Conservation (phyloP, 2,329 filamentous ascomycete genomes). For the Fusarium nodosum region DNA sequence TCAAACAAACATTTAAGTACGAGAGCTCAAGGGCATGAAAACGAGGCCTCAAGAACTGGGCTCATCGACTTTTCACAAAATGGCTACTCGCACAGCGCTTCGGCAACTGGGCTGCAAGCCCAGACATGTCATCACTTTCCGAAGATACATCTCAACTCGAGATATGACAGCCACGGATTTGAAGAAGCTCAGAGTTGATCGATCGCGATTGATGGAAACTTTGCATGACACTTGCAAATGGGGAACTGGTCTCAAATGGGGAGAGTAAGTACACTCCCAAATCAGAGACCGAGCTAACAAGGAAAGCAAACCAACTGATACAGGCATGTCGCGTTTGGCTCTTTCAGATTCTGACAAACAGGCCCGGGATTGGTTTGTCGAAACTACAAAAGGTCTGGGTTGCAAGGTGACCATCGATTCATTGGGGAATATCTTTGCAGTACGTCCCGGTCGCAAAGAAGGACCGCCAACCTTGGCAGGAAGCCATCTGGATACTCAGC, state of each 20-base stretch:
- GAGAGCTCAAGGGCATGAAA: not conserved
- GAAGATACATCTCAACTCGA: slow-evolving; percentile 37
- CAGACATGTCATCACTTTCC: not conserved
- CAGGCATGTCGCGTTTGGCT: slow-evolving; percentile 81
- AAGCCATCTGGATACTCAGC: slow-evolving; percentile 77
- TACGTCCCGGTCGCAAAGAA: slow-evolving; percentile 72
- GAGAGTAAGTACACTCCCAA: slow-evolving; percentile 20
- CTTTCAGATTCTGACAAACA: slow-evolving; percentile 79
- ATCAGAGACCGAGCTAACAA: not conserved
- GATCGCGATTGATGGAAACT: slow-evolving; percentile 42
- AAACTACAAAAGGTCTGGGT: slow-evolving; percentile 72
- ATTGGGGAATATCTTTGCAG: slow-evolving; percentile 86
- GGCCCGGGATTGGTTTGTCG: slow-evolving; percentile 81
- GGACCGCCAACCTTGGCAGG: slow-evolving; percentile 76
- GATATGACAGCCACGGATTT: slow-evolving; percentile 41
- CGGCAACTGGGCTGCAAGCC: not conserved
- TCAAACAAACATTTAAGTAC: not conserved
- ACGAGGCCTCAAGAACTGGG: fast-evolving
- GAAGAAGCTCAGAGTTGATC: slow-evolving; percentile 40
- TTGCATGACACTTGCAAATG: slow-evolving; percentile 44
- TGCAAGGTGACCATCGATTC: slow-evolving; percentile 77
- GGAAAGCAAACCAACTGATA: slow-evolving; percentile 62
- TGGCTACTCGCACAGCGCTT: slow-evolving; percentile 6
- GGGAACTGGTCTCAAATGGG: slow-evolving; percentile 43
- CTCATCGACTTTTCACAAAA: fast-evolving